Evolutionary conservation across 2,329 filamentous ascomycete species (phyloP).

Genomic region (Fusarium papillatum): DNA sequence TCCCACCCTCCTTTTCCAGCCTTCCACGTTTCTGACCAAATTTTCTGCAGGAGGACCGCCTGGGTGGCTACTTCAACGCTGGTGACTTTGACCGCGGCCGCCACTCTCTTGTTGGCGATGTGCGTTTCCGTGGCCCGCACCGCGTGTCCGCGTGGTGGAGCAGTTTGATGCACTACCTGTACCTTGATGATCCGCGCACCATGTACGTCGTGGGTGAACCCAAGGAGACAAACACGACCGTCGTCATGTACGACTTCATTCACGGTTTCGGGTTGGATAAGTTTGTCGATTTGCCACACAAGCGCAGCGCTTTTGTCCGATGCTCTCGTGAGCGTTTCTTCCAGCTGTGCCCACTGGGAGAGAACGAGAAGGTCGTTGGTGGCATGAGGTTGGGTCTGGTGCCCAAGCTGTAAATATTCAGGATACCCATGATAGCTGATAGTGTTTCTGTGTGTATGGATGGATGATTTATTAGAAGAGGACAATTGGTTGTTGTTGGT

Average conservation of each 20-base stretch:
- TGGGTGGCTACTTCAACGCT: slow-evolving; percentile 68
- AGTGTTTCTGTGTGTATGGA: slow-evolving; percentile 5
- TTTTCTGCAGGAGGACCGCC: slow-evolving; percentile 62
- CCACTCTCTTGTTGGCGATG: slow-evolving; percentile 70
- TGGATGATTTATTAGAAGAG: background rate
- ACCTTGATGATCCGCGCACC: slow-evolving; percentile 72
- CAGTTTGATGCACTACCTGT: slow-evolving; percentile 73
- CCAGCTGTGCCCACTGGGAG: slow-evolving; percentile 72
- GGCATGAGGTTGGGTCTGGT: slow-evolving; percentile 66
- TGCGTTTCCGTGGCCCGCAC: slow-evolving; percentile 71
- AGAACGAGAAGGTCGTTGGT: slow-evolving; percentile 68
- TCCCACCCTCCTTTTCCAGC: background rate
- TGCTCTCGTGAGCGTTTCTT: slow-evolving; percentile 79
- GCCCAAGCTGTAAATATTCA: slow-evolving; percentile 61
- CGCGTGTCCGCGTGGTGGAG: slow-evolving; percentile 74
- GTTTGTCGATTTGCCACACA: slow-evolving; percentile 79
- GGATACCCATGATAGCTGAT: slow-evolving; percentile 4
- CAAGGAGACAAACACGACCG: slow-evolving; percentile 76
- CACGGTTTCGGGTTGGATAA: slow-evolving; percentile 81
- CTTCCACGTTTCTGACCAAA: background rate
- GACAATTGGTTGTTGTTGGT: background rate
- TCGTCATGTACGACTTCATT: slow-evolving; percentile 81
- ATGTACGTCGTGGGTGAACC: slow-evolving; percentile 76
- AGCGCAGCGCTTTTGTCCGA: slow-evolving; percentile 76
- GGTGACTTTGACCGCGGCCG: slow-evolving; percentile 70